phyloP scores from a whole-genome alignment of 257 asterid species.

The Penstemon newberryi region DNA sequence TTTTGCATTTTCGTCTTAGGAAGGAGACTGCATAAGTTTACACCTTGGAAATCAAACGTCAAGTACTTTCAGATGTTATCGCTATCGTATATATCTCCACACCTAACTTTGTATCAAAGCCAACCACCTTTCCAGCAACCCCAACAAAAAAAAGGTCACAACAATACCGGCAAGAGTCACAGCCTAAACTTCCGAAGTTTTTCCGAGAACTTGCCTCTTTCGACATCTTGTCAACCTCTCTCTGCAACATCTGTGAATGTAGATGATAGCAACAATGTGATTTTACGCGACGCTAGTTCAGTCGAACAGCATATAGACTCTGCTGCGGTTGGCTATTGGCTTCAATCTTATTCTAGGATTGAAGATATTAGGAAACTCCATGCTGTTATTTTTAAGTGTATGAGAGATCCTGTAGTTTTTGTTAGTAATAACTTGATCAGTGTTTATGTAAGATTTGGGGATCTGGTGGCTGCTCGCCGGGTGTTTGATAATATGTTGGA shows the following conservation, averaged over 20 bases:
- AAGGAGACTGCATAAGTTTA: slow-evolving; percentile 7
- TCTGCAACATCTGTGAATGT: slow-evolving; percentile 4
- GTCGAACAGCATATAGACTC: slow-evolving; percentile 31
- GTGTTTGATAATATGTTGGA: slow-evolving; percentile 77
- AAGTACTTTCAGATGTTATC: slow-evolving; percentile 48
- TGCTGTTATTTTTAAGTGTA: slow-evolving; percentile 42
- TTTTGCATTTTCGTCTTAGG: slow-evolving; percentile 24
- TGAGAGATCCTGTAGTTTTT: slow-evolving; percentile 35
- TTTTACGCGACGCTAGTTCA: slow-evolving; percentile 14
- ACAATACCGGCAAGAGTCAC: slow-evolving; percentile 7
- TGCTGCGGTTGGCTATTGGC: slow-evolving; percentile 41
- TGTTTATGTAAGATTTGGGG: slow-evolving; percentile 49
- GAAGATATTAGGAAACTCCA: slow-evolving; percentile 51
- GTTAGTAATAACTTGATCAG: slow-evolving; percentile 64
- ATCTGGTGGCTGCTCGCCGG: slow-evolving; percentile 57
- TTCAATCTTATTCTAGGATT: slow-evolving; percentile 53
- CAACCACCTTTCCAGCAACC: slow-evolving; percentile 32
- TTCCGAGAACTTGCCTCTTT: slow-evolving; percentile 24
- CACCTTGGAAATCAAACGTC: slow-evolving; percentile 14
- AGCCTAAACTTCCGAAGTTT: slow-evolving; percentile 16
- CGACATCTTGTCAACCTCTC: slow-evolving; percentile 12
- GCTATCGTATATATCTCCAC: slow-evolving; percentile 34
- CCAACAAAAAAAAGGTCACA: slow-evolving; percentile 24
- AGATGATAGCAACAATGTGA: slow-evolving; percentile 15
- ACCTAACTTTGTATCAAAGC: slow-evolving; percentile 27